Base-by-base conservation (phyloP, 2,329 filamentous ascomycete genomes). In the Epicoccum sorghinum region DNA sequence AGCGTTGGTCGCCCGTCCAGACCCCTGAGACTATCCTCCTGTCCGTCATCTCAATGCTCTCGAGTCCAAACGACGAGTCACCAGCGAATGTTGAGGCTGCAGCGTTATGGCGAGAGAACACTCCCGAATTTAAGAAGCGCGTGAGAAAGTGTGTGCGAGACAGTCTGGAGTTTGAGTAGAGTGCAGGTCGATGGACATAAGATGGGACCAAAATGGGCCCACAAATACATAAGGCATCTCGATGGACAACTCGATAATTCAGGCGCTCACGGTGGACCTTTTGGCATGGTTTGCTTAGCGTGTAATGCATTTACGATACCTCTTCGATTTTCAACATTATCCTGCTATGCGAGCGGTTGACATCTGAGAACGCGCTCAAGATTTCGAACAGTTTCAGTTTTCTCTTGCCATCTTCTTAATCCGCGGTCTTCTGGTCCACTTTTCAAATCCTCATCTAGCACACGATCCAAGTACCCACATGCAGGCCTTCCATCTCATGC, bases 1-100 rank as follows among this genome's bases (percentile, higher is more conserved):
- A 98, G 80, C 88, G 93, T 60, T 98, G 93, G 93, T 93, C 89
- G 25, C 93, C 93, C 10, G 96, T 98, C 59, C 95, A 98, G 79
- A 95, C 89, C 55, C 93, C 97, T 64, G 95, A 98, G 79, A 98
- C 97, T 82, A 98, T 98, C 65, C 82, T 98, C 64, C 92, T 98
- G 53, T 92, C 88, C 42, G 93, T 98, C 57, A 98, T 98, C 89
- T 96, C 91, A 77, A 98, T 98, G 93, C 85, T 98, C 40, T 93
- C 93, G 1, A 93, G 96, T 78, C 93, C 93, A 56, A 98, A 98
- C 76, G 93, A 98, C 72, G 93, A 98, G 82, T 95, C 89, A 61
- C 93, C 93, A 0, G 93, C 93, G 53, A 98, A 98, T 71, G 90
- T 98, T 37, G 93, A 98, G 79, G 93, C 93, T 0, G 93, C 93